Evolutionary conservation across 2,329 filamentous ascomycete genomes (phyloP).

Genomic region (Hyphodiscus sp.): DNA sequence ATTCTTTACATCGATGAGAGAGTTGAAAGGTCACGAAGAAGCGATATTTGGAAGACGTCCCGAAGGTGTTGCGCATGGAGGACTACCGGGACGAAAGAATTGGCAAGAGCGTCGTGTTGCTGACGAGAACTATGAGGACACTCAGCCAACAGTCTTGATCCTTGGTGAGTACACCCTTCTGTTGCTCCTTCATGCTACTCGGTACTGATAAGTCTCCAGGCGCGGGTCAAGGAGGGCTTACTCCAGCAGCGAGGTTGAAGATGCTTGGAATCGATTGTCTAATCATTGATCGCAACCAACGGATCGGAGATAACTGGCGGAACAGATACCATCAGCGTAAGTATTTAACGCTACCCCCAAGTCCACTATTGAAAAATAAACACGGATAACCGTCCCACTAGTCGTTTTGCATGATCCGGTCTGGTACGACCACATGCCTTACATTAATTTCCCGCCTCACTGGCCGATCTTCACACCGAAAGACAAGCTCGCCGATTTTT

Average conservation of each 20-base stretch:
- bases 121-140: conserved; percentile 38
- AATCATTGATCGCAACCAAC: conserved; percentile 51
- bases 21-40: conserved; percentile 49
- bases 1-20: conserved; percentile 51
- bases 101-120: conserved; percentile 48
- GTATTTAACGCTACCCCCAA: too few relatives aligned
- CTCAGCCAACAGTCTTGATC: conserved; percentile 52
- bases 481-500: conserved; percentile 64
- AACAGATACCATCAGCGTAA: conserved; percentile 46
- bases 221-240: conserved; percentile 54
- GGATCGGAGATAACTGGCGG: conserved; percentile 60
- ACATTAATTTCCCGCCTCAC: conserved; percentile 54
- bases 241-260: conserved; percentile 51
- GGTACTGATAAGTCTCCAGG: conserved; percentile 32
- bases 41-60: conserved; percentile 39
- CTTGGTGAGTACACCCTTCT: conserved; percentile 40
- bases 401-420: conserved; percentile 64
- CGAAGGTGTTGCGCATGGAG: conserved; percentile 49
- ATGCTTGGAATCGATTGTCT: conserved; percentile 49
- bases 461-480: conserved; percentile 69
- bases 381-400: too few relatives aligned
- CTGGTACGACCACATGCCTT: conserved; percentile 52
- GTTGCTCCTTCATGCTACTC: not conserved
- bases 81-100: conserved; percentile 46
- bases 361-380: too few relatives aligned